Evolutionary conservation across 2,329 filamentous ascomycete species (phyloP).

Genomic region (Fusarium sulawesiense): DNA sequence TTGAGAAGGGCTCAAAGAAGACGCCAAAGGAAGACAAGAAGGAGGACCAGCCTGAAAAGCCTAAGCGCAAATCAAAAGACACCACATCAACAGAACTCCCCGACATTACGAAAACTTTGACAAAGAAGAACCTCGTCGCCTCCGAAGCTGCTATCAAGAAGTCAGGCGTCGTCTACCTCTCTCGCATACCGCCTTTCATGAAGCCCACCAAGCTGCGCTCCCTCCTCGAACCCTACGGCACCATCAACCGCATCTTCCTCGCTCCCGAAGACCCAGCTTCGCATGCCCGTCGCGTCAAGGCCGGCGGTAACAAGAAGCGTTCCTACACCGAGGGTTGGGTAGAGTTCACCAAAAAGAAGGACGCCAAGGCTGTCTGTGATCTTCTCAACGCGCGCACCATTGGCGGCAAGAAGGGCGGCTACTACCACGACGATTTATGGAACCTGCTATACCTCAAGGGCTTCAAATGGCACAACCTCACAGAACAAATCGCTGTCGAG

Average conservation of each 20-base stretch:
- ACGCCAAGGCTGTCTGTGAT: slow-evolving; percentile 81
- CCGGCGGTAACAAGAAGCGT: slow-evolving; percentile 85
- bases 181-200: slow-evolving; percentile 88
- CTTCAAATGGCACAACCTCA: slow-evolving; percentile 83
- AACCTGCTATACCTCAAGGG: slow-evolving; percentile 83
- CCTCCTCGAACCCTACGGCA: slow-evolving; percentile 79
- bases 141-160: slow-evolving; percentile 74
- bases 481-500: slow-evolving; percentile 83
- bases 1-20: slow-evolving; percentile 45
- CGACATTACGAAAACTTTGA: slow-evolving; percentile 65
- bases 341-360: slow-evolving; percentile 79
- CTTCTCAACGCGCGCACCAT: slow-evolving; percentile 81
- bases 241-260: slow-evolving; percentile 81
- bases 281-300: slow-evolving; percentile 73
- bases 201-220: slow-evolving; percentile 82
- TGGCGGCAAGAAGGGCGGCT: slow-evolving; percentile 84
- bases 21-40: slow-evolving; percentile 36
- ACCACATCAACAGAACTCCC: slow-evolving; percentile 54
- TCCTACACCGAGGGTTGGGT: slow-evolving; percentile 89
- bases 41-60: slow-evolving; percentile 34
- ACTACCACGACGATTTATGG: slow-evolving; percentile 90
- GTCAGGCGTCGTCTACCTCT: slow-evolving; percentile 86
- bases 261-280: slow-evolving; percentile 77
- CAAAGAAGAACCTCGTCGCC: slow-evolving; percentile 75
- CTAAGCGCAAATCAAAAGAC: slow-evolving; percentile 44